Percentiles rank a stretch among this genome's conserved stretches.
Conservation (phyloP, 441 rosid species). For the Euphorbia celastroides region DNA sequence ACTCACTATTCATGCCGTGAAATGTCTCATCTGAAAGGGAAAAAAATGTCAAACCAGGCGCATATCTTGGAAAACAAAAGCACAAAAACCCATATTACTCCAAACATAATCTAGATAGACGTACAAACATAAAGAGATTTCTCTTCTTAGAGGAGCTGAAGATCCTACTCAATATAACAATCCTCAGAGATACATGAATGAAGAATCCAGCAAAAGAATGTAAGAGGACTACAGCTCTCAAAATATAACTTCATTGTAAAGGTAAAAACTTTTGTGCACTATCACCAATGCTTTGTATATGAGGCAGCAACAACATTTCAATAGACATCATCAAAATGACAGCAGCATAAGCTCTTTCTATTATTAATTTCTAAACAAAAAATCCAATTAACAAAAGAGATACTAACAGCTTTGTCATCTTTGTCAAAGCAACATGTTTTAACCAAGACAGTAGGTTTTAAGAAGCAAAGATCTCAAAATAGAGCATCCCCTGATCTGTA, state of each 20-base stretch:
- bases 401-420: background rate
- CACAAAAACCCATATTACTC: conserved; percentile 5
- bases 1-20: conserved; percentile 71
- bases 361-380: background rate
- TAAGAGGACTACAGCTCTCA: background rate
- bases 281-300: background rate
- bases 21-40: conserved; percentile 68
- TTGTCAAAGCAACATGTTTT: background rate
- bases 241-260: background rate
- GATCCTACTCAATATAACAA: background rate
- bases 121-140: background rate
- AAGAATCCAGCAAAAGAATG: background rate
- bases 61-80: background rate
- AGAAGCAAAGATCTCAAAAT: background rate
- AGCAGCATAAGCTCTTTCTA: background rate
- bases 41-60: conserved; percentile 2
- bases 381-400: background rate
- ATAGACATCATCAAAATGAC: background rate
- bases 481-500: background rate
- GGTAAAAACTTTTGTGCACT: background rate
- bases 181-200: background rate
- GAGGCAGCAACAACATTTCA: background rate
- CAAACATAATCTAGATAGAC: background rate
- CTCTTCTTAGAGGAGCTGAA: background rate
- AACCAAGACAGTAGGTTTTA: background rate